Evolutionary conservation across 2,329 filamentous ascomycete genomes (phyloP), one percentile per base, ranked within the genome.

Genomic region (Seiridium cupressi): DNA sequence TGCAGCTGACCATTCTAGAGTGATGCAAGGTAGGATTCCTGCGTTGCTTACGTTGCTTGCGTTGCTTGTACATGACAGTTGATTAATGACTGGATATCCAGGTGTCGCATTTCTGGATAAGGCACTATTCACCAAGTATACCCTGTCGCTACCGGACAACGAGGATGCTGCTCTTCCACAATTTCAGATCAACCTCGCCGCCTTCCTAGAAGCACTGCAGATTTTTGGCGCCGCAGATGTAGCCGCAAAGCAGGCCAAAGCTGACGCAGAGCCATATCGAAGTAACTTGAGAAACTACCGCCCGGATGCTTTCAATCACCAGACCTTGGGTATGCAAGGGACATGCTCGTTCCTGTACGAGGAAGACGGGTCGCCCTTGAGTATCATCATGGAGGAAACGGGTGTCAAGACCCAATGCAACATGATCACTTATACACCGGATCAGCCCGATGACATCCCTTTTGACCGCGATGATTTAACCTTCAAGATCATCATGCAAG

Each of bases 401-500:
- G 91, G 90, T 3, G 89, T 97, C 51, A 93, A 89, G 60, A 97
- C 93, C 0, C 96, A 90, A 7, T 97, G 93, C 75, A 90, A 95
- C 62, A 80, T 99, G 56, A 91, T 89, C 6, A 98, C 95, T 0
- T 99, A 97, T 76, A 84, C 93, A 55, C 85, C 90, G 13, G 89
- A 92, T 64, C 76, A 79, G 47, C 83, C 86, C 13, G 89, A 93
- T 56, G 89, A 93, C 56, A 98, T 99, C 51, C 95, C 94, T 0
- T 92, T 99, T 66, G 88, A 94, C 69, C 86, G 93, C 38, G 85
- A 92, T 55, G 85, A 88, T 57, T 81, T 98, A 7, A 82, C 87
- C 7, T 90, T 97, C 78, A 99, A 98, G 73, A 92, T 97, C 61
- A 98, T 99, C 71, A 97, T 97, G 90, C 90, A 89, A 66, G 86